These are phyloP conservation scores for Fusarium tanahbumbuense DNA, from an alignment of 2,329 filamentous ascomycete species.

Conservation along the genomic window DNA sequence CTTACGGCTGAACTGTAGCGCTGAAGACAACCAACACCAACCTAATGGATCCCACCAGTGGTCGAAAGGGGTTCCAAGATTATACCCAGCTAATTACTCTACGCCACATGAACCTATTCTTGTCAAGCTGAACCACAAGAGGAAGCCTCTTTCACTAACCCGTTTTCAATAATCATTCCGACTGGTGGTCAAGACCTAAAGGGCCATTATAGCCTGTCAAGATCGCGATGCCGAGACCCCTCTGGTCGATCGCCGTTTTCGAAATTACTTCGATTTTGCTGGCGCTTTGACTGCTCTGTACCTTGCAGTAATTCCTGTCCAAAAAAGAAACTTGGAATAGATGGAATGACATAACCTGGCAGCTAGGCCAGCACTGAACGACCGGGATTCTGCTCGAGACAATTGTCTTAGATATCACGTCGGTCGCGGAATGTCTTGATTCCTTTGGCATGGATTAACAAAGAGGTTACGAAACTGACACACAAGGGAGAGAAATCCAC, in stretches of 20 bases:
- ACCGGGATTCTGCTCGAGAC: constrained; percentile 2
- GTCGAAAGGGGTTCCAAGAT: constrained; percentile 2
- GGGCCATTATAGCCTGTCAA: not conserved
- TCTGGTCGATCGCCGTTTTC: constrained; percentile 8
- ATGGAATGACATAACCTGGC: constrained; percentile 27
- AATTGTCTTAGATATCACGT: constrained; percentile 8
- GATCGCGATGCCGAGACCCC: constrained; percentile 21
- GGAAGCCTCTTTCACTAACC: constrained; percentile 8
- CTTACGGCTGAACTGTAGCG: constrained; percentile 34
- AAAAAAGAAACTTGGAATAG: constrained; percentile 11
- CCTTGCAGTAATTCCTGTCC: not conserved
- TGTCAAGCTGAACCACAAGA: constrained; percentile 1
- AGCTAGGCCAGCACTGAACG: constrained; percentile 10
- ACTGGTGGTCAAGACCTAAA: constrained; percentile 10
- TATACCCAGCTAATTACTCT: not conserved
- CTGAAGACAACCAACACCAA: constrained; percentile 7
- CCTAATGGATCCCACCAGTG: not conserved
- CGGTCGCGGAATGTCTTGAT: constrained; percentile 32
- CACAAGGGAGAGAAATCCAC: constrained; percentile 23
- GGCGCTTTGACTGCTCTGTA: not conserved
- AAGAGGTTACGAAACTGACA: constrained; percentile 28
- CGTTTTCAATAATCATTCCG: constrained; percentile 11
- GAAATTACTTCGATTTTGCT: not conserved
- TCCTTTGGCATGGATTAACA: constrained; percentile 21
- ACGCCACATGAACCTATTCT: constrained; percentile 27